Evolutionary conservation across 2,329 filamentous ascomycete species (phyloP).

Genomic region (Aspergillus chevalieri): DNA sequence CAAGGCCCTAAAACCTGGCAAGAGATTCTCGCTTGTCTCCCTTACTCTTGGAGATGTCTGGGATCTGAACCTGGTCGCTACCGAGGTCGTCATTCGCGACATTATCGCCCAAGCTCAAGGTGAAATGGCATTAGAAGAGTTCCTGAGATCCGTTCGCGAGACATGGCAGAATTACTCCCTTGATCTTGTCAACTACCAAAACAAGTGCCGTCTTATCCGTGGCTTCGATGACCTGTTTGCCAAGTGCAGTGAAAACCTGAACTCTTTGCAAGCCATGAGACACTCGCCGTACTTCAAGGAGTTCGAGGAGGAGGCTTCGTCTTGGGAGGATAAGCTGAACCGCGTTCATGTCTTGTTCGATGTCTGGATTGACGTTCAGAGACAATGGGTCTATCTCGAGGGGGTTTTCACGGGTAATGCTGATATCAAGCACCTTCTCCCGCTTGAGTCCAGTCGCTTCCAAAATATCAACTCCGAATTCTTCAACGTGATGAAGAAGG

Average conservation of each 20-base stretch:
- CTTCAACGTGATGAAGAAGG: conserved; percentile 98
- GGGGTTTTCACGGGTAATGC: conserved; percentile 98
- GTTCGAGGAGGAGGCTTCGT: conserved; percentile 93
- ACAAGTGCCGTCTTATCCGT: conserved; percentile 92
- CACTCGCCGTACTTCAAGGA: conserved; percentile 99
- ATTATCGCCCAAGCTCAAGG: conserved; percentile 95
- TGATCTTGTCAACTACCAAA: conserved; percentile 94
- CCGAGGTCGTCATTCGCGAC: conserved; percentile 79
- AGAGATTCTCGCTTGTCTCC: conserved; percentile 86
- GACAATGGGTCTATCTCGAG: conserved; percentile 99
- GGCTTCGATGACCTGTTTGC: conserved; percentile 98
- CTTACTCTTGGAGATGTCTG: conserved; percentile 98
- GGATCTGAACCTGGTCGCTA: conserved; percentile 87
- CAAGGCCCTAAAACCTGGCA: conserved; percentile 86
- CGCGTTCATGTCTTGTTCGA: conserved; percentile 96
- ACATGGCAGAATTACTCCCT: conserved; percentile 94
- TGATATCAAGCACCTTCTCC: conserved; percentile 96
- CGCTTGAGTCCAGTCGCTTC: conserved; percentile 93
- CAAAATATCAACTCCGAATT: conserved; percentile 99
- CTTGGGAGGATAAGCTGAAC: conserved; percentile 98
- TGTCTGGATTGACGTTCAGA: conserved; percentile 99
- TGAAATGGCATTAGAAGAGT: conserved; percentile 97
- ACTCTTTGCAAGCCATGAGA: conserved; percentile 96
- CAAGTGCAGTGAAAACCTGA: conserved; percentile 96
- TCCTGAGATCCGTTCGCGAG: conserved; percentile 90